A percentile compares a stretch with the other conserved stretches of the same genome.
Evolutionary conservation across 2,329 filamentous ascomycete species (phyloP).

Genomic region (Pseudocercospora fuligena): DNA sequence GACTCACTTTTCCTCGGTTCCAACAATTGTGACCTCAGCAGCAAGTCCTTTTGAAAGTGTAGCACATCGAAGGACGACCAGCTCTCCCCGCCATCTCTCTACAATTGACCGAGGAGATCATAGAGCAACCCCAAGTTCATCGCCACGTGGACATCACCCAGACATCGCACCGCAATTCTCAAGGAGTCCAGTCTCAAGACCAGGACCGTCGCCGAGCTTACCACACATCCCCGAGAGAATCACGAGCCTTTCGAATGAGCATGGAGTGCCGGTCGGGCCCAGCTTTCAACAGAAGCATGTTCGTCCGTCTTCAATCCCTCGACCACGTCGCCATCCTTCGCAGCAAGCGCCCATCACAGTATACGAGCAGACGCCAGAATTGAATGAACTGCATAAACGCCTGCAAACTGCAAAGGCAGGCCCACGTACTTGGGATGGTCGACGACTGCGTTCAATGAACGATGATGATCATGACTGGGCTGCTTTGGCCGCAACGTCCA

Average conservation of each 20-base stretch:
- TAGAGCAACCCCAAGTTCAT: not conserved
- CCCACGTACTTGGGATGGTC: not conserved
- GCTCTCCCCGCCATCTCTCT: not conserved
- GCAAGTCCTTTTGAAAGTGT: not conserved
- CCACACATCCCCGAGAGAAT: not conserved
- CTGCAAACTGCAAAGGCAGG: not conserved
- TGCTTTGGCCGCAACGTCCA: not conserved
- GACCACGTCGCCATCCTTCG: not conserved
- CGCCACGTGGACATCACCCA: not conserved
- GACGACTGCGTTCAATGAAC: not conserved
- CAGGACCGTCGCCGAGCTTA: not conserved
- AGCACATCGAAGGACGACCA: not conserved
- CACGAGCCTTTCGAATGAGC: not conserved
- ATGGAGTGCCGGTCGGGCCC: not conserved
- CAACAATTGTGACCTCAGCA: slow-evolving; percentile 1
- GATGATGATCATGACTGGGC: not conserved
- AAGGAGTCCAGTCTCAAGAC: not conserved
- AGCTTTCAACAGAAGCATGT: not conserved
- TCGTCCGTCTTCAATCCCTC: slow-evolving; percentile 5
- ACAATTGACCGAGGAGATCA: not conserved
- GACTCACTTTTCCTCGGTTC: not conserved
- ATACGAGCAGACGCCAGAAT: not conserved
- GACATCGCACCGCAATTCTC: not conserved
- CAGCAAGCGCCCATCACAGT: not conserved
- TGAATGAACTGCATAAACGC: not conserved